Evolutionary conservation across 768 basidiomycete species (phyloP).

Genomic region (Collybiopsis luxurians): DNA sequence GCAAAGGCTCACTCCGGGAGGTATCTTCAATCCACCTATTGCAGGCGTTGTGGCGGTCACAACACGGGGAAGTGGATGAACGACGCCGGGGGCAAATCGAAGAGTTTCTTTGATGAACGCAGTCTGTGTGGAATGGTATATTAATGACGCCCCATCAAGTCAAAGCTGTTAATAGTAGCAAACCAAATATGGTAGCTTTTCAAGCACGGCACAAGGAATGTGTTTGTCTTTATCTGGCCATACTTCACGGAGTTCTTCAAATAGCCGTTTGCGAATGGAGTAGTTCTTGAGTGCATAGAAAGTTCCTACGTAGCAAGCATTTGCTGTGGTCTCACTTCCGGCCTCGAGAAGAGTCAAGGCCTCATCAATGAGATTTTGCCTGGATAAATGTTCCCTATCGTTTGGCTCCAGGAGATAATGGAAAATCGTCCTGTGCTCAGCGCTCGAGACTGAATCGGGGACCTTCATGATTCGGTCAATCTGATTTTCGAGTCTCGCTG

Average conservation of each 20-base stretch:
- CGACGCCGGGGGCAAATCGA: constrained; percentile 39
- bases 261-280: constrained; percentile 22
- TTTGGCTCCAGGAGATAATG: constrained; percentile 18
- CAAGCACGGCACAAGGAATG: constrained; percentile 26
- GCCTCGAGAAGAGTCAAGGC: constrained; percentile 34
- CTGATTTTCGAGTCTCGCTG: constrained; percentile 10
- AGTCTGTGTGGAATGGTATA: constrained; percentile 26
- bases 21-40: constrained; percentile 34
- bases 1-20: constrained; percentile 35
- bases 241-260: constrained; percentile 29
- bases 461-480: constrained; percentile 15
- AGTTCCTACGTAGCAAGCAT: constrained; percentile 34
- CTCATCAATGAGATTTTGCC: constrained; percentile 27
- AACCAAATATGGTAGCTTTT: constrained; percentile 43
- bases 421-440: constrained; percentile 19
- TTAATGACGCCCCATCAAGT: not conserved
- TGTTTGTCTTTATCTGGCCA: constrained; percentile 31
- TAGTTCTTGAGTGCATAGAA: constrained; percentile 34
- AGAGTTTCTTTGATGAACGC: constrained; percentile 49
- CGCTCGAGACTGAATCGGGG: constrained; percentile 5
- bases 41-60: constrained; percentile 31
- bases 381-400: constrained; percentile 7
- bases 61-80: constrained; percentile 40
- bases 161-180: constrained; percentile 14
- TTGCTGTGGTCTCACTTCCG: constrained; percentile 37